Base-by-base conservation (phyloP, 768 basidiomycete species). In the Termitomyces sp. region DNA sequence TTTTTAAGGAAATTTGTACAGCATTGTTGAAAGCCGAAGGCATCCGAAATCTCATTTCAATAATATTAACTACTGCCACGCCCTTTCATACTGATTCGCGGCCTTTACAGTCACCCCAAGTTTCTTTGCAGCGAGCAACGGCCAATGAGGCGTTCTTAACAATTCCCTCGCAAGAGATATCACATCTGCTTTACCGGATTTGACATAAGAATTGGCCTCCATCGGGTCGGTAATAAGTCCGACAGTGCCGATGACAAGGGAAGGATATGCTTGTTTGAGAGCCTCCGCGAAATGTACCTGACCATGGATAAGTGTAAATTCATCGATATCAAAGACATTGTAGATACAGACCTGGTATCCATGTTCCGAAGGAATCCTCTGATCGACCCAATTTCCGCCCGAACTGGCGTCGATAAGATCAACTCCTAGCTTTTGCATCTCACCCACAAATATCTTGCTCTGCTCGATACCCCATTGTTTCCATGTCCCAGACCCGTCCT, bases 381-480 rank as follows among this genome's bases (percentile, higher is more conserved):
- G 85, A 51, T 76, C 62, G 3, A 59, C 66, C 74, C 80, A 86
- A 61, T 86, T 85, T 3, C 88, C 88, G 14, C 88, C 90, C 2
- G 78, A 77, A 40, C 80, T 84, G 47, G 79, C 78, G 68, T 95
- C 89, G 49, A 95, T 67, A n/a, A 95, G 72, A 65, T 93, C 91
- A 12, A 92, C 76, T 8, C 86, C 88, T 5, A 83, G 60, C 54
- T 81, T 74, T 63, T 79, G 67, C 63, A 92, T 67, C 66, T 82
- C 77, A 14, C 77, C 76, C 2, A 76, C 76, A 30, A 85, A 76
- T 34, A 84, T 63, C 32, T 75, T 84, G 66, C 80, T 88, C 69
- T 94, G 91, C 64, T 91, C 85, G 51, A 91, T 73, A 11, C 90
- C 91, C 88, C 90, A 90, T 51, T 82, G 78, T 56, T 74, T 76